These are phyloP conservation scores for Globomyces sp. DNA, from an alignment of 371 early-diverging fungal genomes.

Conservation along the genomic window DNA sequence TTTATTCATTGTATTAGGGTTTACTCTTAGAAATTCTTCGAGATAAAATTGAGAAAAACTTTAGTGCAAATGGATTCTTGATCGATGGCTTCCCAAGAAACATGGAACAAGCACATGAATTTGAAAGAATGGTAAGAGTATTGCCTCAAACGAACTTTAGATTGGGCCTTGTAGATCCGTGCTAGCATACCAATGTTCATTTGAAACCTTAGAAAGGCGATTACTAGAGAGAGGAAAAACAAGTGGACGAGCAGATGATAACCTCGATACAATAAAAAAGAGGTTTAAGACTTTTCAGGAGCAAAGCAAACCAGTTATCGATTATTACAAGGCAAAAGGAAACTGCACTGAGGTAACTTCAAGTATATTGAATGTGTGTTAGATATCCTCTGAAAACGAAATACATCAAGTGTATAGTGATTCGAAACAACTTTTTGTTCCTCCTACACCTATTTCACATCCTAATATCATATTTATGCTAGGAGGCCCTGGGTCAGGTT, in stretches of 20 bases:
- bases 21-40: conserved; percentile 34
- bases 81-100: conserved; percentile 57
- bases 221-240: conserved; percentile 57
- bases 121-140: conserved; percentile 19
- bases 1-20: conserved; percentile 15
- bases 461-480: conserved; percentile 46
- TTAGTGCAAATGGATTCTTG: conserved; percentile 68
- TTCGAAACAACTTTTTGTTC: conserved; percentile 22
- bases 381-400: conserved; percentile 29
- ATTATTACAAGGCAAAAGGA: conserved; percentile 41
- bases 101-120: conserved; percentile 36
- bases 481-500: conserved; percentile 27
- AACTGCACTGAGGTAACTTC: conserved; percentile 15
- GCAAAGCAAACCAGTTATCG: conserved; percentile 56
- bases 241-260: conserved; percentile 58
- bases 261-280: conserved; percentile 52
- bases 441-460: conserved; percentile 27
- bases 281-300: conserved; percentile 51
- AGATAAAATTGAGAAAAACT: conserved; percentile 51
- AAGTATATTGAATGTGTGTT: conserved; percentile 7
- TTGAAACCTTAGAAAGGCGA: conserved; percentile 37
- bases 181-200: conserved; percentile 38
- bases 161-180: conserved; percentile 31
- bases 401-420: conserved; percentile 44
- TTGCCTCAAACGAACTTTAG: no score